Conservation (phyloP, 805 yeast species). For the Tanozyma kutaoensis region DNA sequence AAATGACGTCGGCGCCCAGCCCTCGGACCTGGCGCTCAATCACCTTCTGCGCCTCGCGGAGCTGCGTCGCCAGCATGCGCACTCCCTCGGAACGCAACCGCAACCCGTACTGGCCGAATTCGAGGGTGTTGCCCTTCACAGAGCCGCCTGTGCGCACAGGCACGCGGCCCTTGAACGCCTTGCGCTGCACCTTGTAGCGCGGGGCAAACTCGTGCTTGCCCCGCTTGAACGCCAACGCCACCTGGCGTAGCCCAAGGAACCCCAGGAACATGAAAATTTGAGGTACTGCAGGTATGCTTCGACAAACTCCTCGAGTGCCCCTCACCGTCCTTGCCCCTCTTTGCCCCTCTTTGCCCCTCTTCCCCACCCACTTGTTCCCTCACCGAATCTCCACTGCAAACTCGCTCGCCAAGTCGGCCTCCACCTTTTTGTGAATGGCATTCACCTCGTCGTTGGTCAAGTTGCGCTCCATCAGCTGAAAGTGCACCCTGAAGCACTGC, state of each 20-base stretch:
- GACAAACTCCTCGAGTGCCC: too few relatives aligned
- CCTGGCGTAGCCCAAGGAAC: too few relatives aligned
- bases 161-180: constrained; percentile 89
- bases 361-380: too few relatives aligned
- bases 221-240: constrained; percentile 20
- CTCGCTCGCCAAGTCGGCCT: constrained; percentile 35
- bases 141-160: constrained; percentile 94
- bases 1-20: constrained; percentile 58
- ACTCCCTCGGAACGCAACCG: constrained; percentile 83
- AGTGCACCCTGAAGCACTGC: constrained; percentile 80
- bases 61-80: constrained; percentile 74
- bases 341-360: too few relatives aligned
- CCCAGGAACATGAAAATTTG: too few relatives aligned
- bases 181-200: constrained; percentile 48
- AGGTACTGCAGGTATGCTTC: too few relatives aligned
- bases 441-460: constrained; percentile 81
- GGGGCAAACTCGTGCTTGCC: constrained; percentile 70
- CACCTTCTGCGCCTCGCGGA: constrained; percentile 82
- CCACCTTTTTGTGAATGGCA: constrained; percentile 51
- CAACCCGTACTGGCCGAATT: constrained; percentile 75
- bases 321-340: too few relatives aligned
- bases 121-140: constrained; percentile 69
- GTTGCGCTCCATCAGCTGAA: constrained; percentile 92
- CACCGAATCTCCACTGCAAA: constrained; percentile 46
- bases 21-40: constrained; percentile 77